Conservation (phyloP, 441 rosid species). For the Cnidoscolus chayamansa region DNA sequence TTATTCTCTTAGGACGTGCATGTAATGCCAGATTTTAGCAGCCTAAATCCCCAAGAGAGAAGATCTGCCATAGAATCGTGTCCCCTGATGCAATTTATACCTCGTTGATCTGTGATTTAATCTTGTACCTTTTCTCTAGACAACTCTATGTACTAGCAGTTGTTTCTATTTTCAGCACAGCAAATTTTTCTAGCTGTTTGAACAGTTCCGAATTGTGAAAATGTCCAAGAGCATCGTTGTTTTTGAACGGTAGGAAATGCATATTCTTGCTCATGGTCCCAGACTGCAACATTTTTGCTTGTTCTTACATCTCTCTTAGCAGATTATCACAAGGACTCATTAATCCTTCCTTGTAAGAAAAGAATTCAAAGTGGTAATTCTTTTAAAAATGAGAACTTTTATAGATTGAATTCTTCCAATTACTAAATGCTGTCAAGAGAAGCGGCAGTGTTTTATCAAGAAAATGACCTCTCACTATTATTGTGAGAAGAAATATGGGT, state of each 20-base stretch:
- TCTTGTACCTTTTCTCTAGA: conserved; percentile 9
- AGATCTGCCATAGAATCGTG: conserved; percentile 22
- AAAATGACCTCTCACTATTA: neutral
- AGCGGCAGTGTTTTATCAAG: neutral
- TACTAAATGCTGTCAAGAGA: neutral
- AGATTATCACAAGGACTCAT: conserved; percentile 8
- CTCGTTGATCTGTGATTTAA: conserved; percentile 8
- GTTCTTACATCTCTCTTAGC: neutral
- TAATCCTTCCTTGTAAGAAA: no score
- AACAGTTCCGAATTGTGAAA: conserved; percentile 7
- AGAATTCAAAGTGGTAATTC: no score
- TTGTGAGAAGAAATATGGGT: neutral
- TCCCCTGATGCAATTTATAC: conserved; percentile 17
- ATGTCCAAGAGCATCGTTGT: conserved; percentile 7
- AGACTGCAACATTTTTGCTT: conserved; percentile 3
- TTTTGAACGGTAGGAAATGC: conserved; percentile 14
- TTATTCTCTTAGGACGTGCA: conserved; percentile 45
- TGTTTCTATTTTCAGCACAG: conserved; percentile 13
- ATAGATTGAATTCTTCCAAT: no score
- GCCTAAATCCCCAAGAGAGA: conserved; percentile 14
- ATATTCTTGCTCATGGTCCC: conserved; percentile 5
- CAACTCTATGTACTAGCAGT: conserved; percentile 18
- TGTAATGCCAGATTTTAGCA: conserved; percentile 27
- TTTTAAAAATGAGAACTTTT: no score
- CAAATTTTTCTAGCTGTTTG: conserved; percentile 19